Percentiles rank a stretch among this genome's conserved stretches.
Conservation (phyloP, 139 green algal genomes). For the Chlamydomonas sp. region DNA sequence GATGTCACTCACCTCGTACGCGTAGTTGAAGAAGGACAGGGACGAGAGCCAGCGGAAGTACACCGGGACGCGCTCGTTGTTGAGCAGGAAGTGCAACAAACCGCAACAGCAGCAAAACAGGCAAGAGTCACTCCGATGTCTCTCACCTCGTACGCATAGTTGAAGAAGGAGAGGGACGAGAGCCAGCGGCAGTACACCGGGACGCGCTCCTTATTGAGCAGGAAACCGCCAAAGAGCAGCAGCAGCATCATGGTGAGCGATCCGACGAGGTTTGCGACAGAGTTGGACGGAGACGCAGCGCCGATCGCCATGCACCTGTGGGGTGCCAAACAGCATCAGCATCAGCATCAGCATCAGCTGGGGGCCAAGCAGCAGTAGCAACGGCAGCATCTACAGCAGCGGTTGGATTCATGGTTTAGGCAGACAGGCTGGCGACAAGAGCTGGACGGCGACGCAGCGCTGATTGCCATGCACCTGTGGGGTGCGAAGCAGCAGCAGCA, state of each 20-base stretch:
- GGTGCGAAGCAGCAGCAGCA: too few species aligned
- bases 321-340: too few species aligned
- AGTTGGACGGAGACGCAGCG: conserved; percentile 45
- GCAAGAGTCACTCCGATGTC: too few species aligned
- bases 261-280: conserved; percentile 54
- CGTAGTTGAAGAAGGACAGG: conserved; percentile 60
- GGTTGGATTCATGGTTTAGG: too few species aligned
- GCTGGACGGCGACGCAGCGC: too few species aligned
- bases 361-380: too few species aligned
- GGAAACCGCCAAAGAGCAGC: conserved; percentile 68
- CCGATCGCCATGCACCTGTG: conserved; percentile 65
- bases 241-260: conserved; percentile 49
- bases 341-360: too few species aligned
- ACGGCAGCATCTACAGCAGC: too few species aligned
- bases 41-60: conserved; percentile 34
- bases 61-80: conserved; percentile 50
- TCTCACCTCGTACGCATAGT: conserved; percentile 56
- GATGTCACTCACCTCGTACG: conserved; percentile 53
- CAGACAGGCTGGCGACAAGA: too few species aligned
- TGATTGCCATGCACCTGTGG: too few species aligned
- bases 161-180: conserved; percentile 49
- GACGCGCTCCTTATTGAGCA: conserved; percentile 64
- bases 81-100: conserved; percentile 72
- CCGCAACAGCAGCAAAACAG: conserved; percentile 55
- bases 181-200: conserved; percentile 39